A percentile compares a stretch with the other conserved stretches of the same genome.
phyloP scores from a whole-genome alignment of 2,329 filamentous ascomycete genomes.

The Diaporthe longicolla region DNA sequence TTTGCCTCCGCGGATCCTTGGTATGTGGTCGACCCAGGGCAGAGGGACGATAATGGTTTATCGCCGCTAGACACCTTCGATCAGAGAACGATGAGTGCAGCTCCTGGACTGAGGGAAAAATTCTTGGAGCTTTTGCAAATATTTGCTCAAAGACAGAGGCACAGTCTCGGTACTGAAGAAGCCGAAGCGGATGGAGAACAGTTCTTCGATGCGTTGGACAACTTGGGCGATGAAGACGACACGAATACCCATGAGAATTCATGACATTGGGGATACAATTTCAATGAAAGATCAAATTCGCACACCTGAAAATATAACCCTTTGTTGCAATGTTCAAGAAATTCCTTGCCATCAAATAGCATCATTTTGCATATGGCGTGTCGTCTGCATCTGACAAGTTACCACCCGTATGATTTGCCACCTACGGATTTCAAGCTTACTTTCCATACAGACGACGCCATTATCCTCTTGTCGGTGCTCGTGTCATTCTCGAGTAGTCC shows the following conservation, averaged over 20 bases:
- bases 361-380: background rate
- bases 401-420: too few relatives aligned
- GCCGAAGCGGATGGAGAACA: background rate
- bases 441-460: too few relatives aligned
- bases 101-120: background rate
- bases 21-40: constrained; percentile 9
- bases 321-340: background rate
- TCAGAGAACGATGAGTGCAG: background rate
- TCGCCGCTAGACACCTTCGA: constrained; percentile 16
- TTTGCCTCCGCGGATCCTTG: constrained; percentile 1
- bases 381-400: too few relatives aligned
- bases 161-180: background rate
- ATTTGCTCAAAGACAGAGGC: background rate
- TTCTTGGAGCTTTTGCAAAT: constrained; percentile 13
- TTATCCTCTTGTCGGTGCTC: background rate
- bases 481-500: background rate
- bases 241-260: background rate
- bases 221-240: background rate
- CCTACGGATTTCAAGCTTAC: too few relatives aligned
- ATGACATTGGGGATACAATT: too few relatives aligned
- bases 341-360: background rate
- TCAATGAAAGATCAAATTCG: background rate
- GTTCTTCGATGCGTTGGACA: constrained; percentile 25
- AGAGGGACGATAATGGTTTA: background rate
- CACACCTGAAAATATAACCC: background rate